Evolutionary conservation across 345 rosid genomes (phyloP).

Genomic region (Citrus medica): DNA sequence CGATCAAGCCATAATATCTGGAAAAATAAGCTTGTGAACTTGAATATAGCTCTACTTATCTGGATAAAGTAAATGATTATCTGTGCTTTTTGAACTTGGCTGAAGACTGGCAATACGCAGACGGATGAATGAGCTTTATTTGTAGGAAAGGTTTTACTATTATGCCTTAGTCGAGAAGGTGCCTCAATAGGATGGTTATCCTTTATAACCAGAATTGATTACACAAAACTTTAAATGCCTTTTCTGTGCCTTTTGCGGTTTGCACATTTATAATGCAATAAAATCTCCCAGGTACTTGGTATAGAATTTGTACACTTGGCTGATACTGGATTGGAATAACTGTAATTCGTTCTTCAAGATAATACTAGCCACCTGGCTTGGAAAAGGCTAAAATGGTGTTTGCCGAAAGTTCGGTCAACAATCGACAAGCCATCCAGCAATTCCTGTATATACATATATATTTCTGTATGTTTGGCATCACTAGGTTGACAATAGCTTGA

Average conservation of each 20-base stretch:
- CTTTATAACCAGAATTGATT: no score
- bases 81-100: background rate
- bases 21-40: background rate
- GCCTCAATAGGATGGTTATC: background rate
- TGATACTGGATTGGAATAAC: background rate
- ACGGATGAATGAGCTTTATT: background rate
- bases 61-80: no score
- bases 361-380: background rate
- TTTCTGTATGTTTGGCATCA: no score
- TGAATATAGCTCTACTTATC: background rate
- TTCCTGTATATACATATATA: no score
- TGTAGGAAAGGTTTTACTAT: background rate
- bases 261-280: background rate
- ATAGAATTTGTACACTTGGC: background rate
- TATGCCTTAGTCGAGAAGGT: background rate
- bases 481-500: no score
- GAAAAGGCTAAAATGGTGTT: background rate
- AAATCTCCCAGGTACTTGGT: background rate
- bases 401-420: background rate
- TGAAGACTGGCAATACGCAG: background rate
- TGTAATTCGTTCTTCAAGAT: no score
- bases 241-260: background rate
- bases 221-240: no score
- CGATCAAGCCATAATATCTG: background rate
- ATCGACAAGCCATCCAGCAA: background rate